Conservation (phyloP, 305 asterid species). For the Fraxinus nigra region DNA sequence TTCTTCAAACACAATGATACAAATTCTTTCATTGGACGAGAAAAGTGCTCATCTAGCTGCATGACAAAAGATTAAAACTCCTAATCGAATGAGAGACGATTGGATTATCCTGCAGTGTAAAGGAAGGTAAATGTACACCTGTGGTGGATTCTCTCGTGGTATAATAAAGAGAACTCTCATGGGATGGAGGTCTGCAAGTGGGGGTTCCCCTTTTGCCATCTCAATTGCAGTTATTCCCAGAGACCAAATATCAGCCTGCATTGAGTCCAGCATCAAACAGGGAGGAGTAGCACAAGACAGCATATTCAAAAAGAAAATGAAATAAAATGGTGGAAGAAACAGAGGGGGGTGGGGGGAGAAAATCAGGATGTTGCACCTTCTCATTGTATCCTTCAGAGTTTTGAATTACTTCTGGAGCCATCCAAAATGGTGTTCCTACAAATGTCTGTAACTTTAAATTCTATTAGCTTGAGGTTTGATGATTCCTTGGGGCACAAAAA, state of each 20-base stretch:
- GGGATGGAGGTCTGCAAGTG: conserved; percentile 95
- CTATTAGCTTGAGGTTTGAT: conserved; percentile 48
- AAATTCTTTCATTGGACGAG: conserved; percentile 89
- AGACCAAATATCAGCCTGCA: conserved; percentile 98
- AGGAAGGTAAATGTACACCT: conserved; percentile 44
- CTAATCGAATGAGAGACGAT: neutral
- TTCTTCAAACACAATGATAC: conserved; percentile 84
- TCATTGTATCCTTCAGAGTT: conserved; percentile 97
- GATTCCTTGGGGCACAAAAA: conserved; percentile 30
- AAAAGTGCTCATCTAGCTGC: conserved; percentile 95
- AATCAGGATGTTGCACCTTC: conserved; percentile 50
- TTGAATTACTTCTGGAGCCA: conserved; percentile 99
- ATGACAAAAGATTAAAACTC: conserved; percentile 28
- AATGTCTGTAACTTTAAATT: conserved; percentile 70
- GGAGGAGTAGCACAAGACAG: conserved; percentile 1
- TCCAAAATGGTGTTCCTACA: conserved; percentile 99
- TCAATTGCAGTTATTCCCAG: conserved; percentile 91
- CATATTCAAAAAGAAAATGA: conserved; percentile 19
- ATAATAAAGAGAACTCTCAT: conserved; percentile 98
- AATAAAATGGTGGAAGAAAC: conserved; percentile 9
- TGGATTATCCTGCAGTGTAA: conserved; percentile 10
- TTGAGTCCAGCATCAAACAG: conserved; percentile 27
- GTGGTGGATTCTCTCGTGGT: conserved; percentile 98
- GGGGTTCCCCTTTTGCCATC: conserved; percentile 99
- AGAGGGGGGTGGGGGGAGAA: neutral